These are phyloP conservation scores for Hemileia vastatrix DNA, from an alignment of 1,284 basidiomycete genomes.

Conservation along the genomic window DNA sequence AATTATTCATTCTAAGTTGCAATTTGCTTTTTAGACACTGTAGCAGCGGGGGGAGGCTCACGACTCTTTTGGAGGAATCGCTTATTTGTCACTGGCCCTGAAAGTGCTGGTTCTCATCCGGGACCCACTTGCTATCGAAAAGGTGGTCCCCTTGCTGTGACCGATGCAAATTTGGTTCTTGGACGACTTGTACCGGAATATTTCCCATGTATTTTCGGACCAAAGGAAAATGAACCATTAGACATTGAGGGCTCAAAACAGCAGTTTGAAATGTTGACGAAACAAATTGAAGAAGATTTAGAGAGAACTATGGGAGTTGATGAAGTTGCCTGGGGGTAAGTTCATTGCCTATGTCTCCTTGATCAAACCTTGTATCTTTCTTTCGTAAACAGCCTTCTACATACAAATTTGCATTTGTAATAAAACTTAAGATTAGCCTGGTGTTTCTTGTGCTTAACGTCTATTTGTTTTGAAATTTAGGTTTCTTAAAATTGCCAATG, in stretches of 20 bases:
- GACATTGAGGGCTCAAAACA: constrained; percentile 58
- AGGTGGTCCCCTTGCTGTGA: constrained; percentile 71
- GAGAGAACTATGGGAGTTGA: constrained; percentile 60
- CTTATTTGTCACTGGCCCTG: constrained; percentile 69
- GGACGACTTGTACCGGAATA: constrained; percentile 71
- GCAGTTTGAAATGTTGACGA: constrained; percentile 58
- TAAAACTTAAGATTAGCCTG: constrained; percentile 56
- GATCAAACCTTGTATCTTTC: background rate
- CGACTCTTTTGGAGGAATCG: constrained; percentile 70
- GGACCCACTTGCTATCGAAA: constrained; percentile 70
- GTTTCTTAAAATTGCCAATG: constrained; percentile 13
- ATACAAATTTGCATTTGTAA: constrained; percentile 53
- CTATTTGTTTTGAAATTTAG: constrained; percentile 2
- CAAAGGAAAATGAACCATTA: constrained; percentile 68
- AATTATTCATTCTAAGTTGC: too few species aligned
- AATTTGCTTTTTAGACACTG: constrained; percentile 33
- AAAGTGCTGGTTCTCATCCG: constrained; percentile 73
- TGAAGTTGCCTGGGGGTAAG: constrained; percentile 75
- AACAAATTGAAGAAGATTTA: constrained; percentile 59
- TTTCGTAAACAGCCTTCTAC: background rate
- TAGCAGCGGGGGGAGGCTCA: constrained; percentile 77
- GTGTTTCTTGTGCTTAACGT: background rate
- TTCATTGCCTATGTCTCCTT: constrained; percentile 20
- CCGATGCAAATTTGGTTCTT: constrained; percentile 73
- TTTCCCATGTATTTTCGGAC: constrained; percentile 63